Base-by-base conservation (phyloP, 2,329 filamentous ascomycete genomes). In the Claviceps maximensis region DNA sequence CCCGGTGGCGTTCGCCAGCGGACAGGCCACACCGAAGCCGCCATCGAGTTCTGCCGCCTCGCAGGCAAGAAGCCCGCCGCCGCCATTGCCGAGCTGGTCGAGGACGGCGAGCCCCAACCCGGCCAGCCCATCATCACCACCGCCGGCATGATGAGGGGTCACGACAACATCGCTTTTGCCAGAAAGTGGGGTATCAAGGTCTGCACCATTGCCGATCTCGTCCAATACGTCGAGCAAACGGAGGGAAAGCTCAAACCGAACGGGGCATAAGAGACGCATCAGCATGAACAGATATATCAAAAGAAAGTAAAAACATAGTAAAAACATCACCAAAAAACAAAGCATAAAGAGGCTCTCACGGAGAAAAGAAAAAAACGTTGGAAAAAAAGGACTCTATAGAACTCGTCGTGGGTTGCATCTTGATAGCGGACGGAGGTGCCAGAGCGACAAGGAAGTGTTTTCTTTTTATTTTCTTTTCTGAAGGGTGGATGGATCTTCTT, bases 171-270 rank as follows among this genome's bases (percentile, higher is more conserved):
- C 64, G 79, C 76, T 50, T 98, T 98, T 76, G 93, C 89, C 29
- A 82, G 82, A 69, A 83, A 78, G 69, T 97, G 86, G 83, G 89
- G 89, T 4, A 74, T 98, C 60, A 93, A 86, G 74, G 89, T 95
- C 55, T 95, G 90, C 71, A 97, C 93, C 31, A 97, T 98, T 71
- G 89, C 91, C 66, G 89, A 91, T 69, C 69, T 98, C 70, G 84
- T 91, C 29, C 75, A 74, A 54, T 86, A 94, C 67, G 72, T 95
- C 54, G 85, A 93, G 68, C 83, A 82, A 74, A 83, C 76, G 41
- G 84, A 90, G 71, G 83, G 83, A 40, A 79, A 79, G 67, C 64
- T 77, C 56, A 17, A 61, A 45, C 51, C 60, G 33, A 65, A 58
- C 53, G 74, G 73, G n/a, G 66, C 63, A 23, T 51, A 47, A 49